phyloP scores from a whole-genome alignment of 352 stramenopile genomes.

The Pseudoperonospora humuli region DNA sequence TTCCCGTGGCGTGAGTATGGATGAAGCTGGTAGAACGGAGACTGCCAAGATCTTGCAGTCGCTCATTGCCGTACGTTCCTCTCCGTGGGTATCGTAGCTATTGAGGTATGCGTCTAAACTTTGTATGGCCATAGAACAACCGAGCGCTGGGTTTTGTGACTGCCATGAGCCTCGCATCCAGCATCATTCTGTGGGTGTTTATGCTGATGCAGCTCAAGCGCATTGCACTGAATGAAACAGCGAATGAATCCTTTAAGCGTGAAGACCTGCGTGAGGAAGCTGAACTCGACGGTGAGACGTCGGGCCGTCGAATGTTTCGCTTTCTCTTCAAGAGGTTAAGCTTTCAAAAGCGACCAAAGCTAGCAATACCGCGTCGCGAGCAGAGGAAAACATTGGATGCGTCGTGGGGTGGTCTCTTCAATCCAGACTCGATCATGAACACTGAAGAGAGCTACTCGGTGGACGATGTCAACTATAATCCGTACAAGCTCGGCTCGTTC shows the following conservation, averaged over 20 bases:
- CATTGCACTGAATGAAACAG: conserved; percentile 63
- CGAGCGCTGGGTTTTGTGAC: conserved; percentile 62
- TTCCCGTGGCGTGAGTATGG: conserved; percentile 11
- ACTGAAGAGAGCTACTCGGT: conserved; percentile 57
- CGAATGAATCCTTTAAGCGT: conserved; percentile 80
- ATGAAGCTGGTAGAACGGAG: conserved; percentile 16
- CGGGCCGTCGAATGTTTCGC: conserved; percentile 32
- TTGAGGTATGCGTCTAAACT: background rate
- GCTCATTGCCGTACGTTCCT: conserved; percentile 37
- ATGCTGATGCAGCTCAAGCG: conserved; percentile 67
- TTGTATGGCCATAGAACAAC: conserved; percentile 34
- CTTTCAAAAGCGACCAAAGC: conserved; percentile 22
- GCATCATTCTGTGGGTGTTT: conserved; percentile 60
- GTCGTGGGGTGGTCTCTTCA: conserved; percentile 71
- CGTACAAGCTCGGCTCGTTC: conserved; percentile 60
- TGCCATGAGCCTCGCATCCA: conserved; percentile 49
- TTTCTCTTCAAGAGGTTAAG: conserved; percentile 40
- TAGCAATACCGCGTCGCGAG: conserved; percentile 18
- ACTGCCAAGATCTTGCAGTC: conserved; percentile 38
- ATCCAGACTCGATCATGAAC: conserved; percentile 63
- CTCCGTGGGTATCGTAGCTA: background rate
- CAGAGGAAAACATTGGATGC: conserved; percentile 55
- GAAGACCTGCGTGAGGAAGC: conserved; percentile 60
- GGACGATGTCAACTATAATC: conserved; percentile 73
- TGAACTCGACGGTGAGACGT: conserved; percentile 36